Percentiles rank a stretch among this genome's conserved stretches.
Conservation (phyloP, 23 red algal genomes). For the Gracilaria gracilis region DNA sequence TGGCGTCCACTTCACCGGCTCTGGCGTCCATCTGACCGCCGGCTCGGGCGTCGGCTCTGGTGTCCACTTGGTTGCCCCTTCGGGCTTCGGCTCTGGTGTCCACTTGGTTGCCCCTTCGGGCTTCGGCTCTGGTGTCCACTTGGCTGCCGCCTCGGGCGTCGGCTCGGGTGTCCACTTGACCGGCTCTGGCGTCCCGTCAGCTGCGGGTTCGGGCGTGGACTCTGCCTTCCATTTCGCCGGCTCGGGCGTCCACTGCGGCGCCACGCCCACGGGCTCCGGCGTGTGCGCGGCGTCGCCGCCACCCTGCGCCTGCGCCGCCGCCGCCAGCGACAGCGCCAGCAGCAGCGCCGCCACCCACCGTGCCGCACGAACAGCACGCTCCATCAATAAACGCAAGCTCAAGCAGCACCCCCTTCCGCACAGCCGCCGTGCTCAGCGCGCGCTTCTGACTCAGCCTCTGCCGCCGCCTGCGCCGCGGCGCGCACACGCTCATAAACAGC, state of each 20-base stretch:
- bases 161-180: neutral
- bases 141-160: neutral
- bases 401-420: too few species aligned
- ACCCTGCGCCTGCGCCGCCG: too few species aligned
- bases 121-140: neutral
- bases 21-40: neutral
- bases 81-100: neutral
- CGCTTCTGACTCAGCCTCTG: too few species aligned
- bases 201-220: neutral
- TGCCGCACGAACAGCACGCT: too few species aligned
- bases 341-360: constrained; percentile 27
- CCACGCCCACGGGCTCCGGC: neutral
- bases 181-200: neutral
- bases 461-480: too few species aligned
- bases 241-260: constrained; percentile 1
- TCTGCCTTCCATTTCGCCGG: neutral
- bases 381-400: too few species aligned
- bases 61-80: neutral
- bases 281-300: too few species aligned
- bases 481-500: too few species aligned
- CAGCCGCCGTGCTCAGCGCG: too few species aligned
- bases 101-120: neutral
- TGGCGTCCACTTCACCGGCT: too few species aligned
- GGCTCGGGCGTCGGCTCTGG: neutral
- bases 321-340: too few species aligned